Conservation (phyloP, 2,329 filamentous ascomycete species). For the Calonectria pteridis region DNA sequence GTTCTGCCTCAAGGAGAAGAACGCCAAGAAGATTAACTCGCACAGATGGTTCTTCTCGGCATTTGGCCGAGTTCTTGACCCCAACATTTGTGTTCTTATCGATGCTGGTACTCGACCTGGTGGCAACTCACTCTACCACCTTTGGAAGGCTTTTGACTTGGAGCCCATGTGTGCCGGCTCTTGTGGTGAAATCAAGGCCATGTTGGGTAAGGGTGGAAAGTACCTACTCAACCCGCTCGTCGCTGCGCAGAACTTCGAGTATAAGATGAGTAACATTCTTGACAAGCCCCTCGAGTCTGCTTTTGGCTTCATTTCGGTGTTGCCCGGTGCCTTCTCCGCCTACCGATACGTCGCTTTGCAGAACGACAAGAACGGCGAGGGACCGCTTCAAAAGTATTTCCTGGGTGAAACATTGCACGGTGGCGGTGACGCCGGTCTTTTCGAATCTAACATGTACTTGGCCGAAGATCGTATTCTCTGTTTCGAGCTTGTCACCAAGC, state of each 20-base stretch:
- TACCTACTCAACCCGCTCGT: conserved; percentile 94
- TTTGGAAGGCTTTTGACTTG: conserved; percentile 98
- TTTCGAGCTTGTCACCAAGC: conserved; percentile 97
- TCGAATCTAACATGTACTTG: conserved; percentile 99
- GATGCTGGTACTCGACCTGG: conserved; percentile 97
- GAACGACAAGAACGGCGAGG: conserved; percentile 95
- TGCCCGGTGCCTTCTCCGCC: conserved; percentile 98
- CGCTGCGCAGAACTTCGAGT: conserved; percentile 98
- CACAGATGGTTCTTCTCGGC: conserved; percentile 99
- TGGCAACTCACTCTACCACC: conserved; percentile 93
- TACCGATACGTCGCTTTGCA: conserved; percentile 95
- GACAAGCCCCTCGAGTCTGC: conserved; percentile 98
- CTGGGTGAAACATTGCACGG: conserved; percentile 96
- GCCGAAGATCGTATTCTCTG: conserved; percentile 99
- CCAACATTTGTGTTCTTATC: conserved; percentile 95
- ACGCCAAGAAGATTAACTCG: conserved; percentile 99
- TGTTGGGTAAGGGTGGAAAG: conserved; percentile 87
- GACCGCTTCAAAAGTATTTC: conserved; percentile 96
- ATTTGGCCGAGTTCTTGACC: conserved; percentile 91
- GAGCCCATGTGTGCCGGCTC: conserved; percentile 98
- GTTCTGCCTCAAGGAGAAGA: conserved; percentile 99
- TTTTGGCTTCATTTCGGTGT: conserved; percentile 96
- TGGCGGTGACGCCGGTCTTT: conserved; percentile 91
- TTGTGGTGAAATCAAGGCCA: conserved; percentile 98
- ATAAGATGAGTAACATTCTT: conserved; percentile 99